Evolutionary conservation across 140 eudicot genomes (phyloP), one percentile per base, ranked within the genome.

Genomic region (Oenanthe javanica): DNA sequence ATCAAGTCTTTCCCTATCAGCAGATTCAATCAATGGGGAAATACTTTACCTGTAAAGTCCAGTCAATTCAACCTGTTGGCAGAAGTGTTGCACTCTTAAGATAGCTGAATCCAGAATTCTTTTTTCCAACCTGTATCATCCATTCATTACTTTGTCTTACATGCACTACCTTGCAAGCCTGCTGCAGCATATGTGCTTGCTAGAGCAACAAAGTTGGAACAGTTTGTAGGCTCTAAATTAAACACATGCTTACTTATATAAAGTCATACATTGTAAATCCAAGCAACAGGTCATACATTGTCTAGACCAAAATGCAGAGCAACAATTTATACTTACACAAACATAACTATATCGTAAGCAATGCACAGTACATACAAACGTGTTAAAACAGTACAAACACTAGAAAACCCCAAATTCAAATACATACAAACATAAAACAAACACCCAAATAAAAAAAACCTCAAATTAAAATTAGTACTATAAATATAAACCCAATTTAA

Each of bases 171-270:
- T 93, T 91, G 88, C 82, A 87, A 79, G 57, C 95, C 93, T 18
- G 90, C 91, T 9, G 80, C 84, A 49, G 96, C 90, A 83, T 92
- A 92, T 69, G 87, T 76, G 48, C 87, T 84, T 51, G 97, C 87
- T 77, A 90, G 45, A 70, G 82, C 89, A 50, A 90, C 93, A 79
- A 87, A 86, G 51, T 83, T 87, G 40, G 40, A 88, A 2, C 93
- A 77, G 8, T 89, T 86, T 73, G 75, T 52, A 25, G 91, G 93
- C 67, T 86, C 89, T 79, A 86, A 72, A 72, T 49, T 64, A 61
- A 79, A 82, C 10, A 92, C 63, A 49, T 66, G 86, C 51, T 46
- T 42, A 10, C n/a, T n/a, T n/a, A n/a, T n/a, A n/a, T n/a, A n/a
- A n/a, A n/a, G n/a, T n/a, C n/a, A n/a, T n/a, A n/a, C n/a, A n/a